Evolutionary conservation across 371 early-diverging fungal species (phyloP).

Genomic region (Parasitella parasitica): DNA sequence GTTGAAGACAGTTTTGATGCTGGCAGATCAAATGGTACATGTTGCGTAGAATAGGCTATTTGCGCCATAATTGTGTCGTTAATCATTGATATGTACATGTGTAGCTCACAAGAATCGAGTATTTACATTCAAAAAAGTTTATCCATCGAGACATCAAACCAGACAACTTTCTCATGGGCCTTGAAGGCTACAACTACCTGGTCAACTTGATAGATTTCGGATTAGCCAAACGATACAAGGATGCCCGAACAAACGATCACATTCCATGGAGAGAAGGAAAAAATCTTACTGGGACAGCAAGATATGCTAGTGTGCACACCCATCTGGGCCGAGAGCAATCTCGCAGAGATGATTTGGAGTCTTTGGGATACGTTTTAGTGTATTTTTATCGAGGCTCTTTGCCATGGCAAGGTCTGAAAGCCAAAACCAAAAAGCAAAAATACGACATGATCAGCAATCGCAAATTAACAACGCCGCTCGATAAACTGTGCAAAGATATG

Average conservation of each 20-base stretch:
- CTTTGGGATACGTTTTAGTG: slow-evolving; percentile 96
- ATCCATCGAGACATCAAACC: slow-evolving; percentile 89
- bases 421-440: slow-evolving; percentile 96
- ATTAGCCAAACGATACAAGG: slow-evolving; percentile 95
- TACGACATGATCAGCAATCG: slow-evolving; percentile 98
- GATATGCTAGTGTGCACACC: slow-evolving; percentile 98
- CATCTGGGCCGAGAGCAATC: slow-evolving; percentile 98
- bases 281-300: slow-evolving; percentile 97
- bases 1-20: slow-evolving; percentile 93
- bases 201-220: slow-evolving; percentile 98
- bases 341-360: slow-evolving; percentile 98
- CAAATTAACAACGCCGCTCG: slow-evolving; percentile 95
- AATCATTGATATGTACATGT: neutral
- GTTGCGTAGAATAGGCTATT: no score
- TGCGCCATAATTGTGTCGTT: no score
- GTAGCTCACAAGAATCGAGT: slow-evolving; percentile 95
- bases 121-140: slow-evolving; percentile 87
- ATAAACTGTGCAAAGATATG: slow-evolving; percentile 89
- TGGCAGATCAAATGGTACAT: slow-evolving; percentile 94
- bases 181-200: slow-evolving; percentile 70
- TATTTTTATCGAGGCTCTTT: slow-evolving; percentile 97
- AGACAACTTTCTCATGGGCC: slow-evolving; percentile 96
- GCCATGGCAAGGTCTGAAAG: slow-evolving; percentile 99
- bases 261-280: slow-evolving; percentile 96
- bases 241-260: slow-evolving; percentile 93